Evolutionary conservation across 768 basidiomycete species (phyloP).

Genomic region (Tephrocybe sp.): DNA sequence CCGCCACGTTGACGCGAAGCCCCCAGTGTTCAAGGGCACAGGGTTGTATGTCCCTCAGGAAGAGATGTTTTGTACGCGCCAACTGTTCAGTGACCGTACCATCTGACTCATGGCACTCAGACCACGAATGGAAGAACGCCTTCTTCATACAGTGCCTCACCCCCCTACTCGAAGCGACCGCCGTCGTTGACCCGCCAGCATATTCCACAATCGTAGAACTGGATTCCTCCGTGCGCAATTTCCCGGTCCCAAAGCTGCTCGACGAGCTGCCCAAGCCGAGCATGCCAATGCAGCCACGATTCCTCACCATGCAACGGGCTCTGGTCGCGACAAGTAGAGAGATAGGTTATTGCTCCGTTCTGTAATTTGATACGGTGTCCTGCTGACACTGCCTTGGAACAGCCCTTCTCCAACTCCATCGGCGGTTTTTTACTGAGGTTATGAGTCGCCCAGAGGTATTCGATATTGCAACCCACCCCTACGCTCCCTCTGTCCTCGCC

Average conservation of each 20-base stretch:
- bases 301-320: slow-evolving; percentile 64
- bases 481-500: slow-evolving; percentile 70
- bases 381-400: slow-evolving; percentile 1
- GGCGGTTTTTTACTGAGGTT: slow-evolving; percentile 66
- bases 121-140: slow-evolving; percentile 70
- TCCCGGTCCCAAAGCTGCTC: slow-evolving; percentile 50
- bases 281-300: slow-evolving; percentile 37
- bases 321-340: slow-evolving; percentile 61
- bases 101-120: slow-evolving; percentile 26
- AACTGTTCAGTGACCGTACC: neutral
- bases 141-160: slow-evolving; percentile 66
- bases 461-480: slow-evolving; percentile 53
- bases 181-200: slow-evolving; percentile 48
- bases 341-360: slow-evolving; percentile 43
- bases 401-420: slow-evolving; percentile 70
- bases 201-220: slow-evolving; percentile 54
- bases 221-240: slow-evolving; percentile 57
- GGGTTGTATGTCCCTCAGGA: slow-evolving; percentile 48
- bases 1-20: slow-evolving; percentile 62
- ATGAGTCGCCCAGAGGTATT: slow-evolving; percentile 55
- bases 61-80: slow-evolving; percentile 48
- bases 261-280: slow-evolving; percentile 36
- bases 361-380: too few species aligned
- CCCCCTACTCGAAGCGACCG: slow-evolving; percentile 60
- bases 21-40: slow-evolving; percentile 48